Evolutionary conservation across 2,329 filamentous ascomycete species (phyloP).

Genomic region (Alternaria brassicae): DNA sequence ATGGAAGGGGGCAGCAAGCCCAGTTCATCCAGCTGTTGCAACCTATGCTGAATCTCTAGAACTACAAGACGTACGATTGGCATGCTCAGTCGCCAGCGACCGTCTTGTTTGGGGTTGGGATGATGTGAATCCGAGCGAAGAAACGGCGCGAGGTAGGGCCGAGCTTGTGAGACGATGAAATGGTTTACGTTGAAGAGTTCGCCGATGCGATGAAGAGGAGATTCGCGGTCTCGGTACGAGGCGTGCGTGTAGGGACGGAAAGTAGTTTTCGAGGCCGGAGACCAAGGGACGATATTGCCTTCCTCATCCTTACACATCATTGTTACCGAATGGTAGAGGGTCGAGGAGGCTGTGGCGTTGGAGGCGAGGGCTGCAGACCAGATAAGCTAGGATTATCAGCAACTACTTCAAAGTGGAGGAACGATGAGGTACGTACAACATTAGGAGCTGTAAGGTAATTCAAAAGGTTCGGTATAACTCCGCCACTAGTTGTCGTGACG

Average conservation of each 20-base stretch:
- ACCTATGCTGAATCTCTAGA: constrained; percentile 78
- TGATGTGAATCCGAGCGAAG: constrained; percentile 81
- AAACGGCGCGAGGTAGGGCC: constrained; percentile 88
- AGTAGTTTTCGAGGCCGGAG: constrained; percentile 64
- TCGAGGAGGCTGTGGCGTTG: constrained; percentile 71
- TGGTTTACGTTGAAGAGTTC: constrained; percentile 94
- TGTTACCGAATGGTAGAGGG: constrained; percentile 70
- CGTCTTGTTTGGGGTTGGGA: constrained; percentile 66
- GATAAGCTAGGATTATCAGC: constrained; percentile 65
- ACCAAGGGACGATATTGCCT: constrained; percentile 77
- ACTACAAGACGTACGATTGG: constrained; percentile 70
- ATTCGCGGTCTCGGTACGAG: constrained; percentile 70
- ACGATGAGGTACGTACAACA: constrained; percentile 67
- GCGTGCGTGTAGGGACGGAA: constrained; percentile 72
- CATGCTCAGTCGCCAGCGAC: constrained; percentile 65
- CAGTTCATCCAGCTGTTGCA: constrained; percentile 81
- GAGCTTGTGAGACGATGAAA: constrained; percentile 91
- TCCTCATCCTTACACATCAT: constrained; percentile 80
- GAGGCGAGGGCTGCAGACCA: constrained; percentile 81
- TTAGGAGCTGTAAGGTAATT: constrained; percentile 95
- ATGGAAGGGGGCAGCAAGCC: constrained; percentile 73
- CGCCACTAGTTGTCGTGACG: constrained; percentile 75
- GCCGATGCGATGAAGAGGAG: constrained; percentile 73
- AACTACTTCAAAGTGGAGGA: background rate
- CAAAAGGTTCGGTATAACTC: constrained; percentile 80